A percentile compares a stretch with the other conserved stretches of the same genome.
Evolutionary conservation across 148 eudicot species (phyloP).

Genomic region (Rhododendron ovatum): DNA sequence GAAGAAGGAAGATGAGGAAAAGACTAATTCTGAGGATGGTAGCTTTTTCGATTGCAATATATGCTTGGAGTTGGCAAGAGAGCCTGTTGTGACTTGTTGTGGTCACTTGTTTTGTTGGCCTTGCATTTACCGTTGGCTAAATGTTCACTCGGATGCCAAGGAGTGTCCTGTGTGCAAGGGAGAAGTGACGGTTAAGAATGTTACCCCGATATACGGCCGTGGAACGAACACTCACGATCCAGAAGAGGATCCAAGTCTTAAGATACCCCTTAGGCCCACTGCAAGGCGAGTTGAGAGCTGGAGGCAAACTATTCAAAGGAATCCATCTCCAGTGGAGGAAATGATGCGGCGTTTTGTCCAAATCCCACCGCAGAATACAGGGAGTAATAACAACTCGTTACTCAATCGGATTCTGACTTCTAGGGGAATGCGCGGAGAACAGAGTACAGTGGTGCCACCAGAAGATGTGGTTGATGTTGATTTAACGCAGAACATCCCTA

Average conservation of each 20-base stretch:
- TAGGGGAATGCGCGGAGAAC: constrained; percentile 67
- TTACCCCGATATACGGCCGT: constrained; percentile 77
- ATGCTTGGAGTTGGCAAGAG: constrained; percentile 79
- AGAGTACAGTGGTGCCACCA: constrained; percentile 25
- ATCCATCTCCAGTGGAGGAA: constrained; percentile 75
- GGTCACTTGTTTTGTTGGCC: constrained; percentile 96
- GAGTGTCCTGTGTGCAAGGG: constrained; percentile 93
- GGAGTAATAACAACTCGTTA: constrained; percentile 37
- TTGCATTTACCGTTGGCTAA: constrained; percentile 72
- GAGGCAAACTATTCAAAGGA: constrained; percentile 77
- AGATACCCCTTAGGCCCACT: constrained; percentile 70
- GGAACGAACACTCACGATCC: constrained; percentile 28
- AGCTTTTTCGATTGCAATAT: constrained; percentile 80
- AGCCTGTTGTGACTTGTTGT: constrained; percentile 85
- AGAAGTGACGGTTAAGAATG: constrained; percentile 59
- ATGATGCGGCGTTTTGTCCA: constrained; percentile 77
- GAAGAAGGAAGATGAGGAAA: constrained; percentile 38
- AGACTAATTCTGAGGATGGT: constrained; percentile 35
- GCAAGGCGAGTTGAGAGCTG: constrained; percentile 76
- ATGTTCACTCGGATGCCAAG: constrained; percentile 66
- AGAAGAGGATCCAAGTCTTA: constrained; percentile 43
- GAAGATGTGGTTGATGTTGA: constrained; percentile 59
- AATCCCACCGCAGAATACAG: constrained; percentile 34
- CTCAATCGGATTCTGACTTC: constrained; percentile 60
- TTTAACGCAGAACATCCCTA: constrained; percentile 31